Base-by-base conservation (phyloP, 225 moss, liverwort and hornwort genomes). In the Pseudisothecium myosuroides region DNA sequence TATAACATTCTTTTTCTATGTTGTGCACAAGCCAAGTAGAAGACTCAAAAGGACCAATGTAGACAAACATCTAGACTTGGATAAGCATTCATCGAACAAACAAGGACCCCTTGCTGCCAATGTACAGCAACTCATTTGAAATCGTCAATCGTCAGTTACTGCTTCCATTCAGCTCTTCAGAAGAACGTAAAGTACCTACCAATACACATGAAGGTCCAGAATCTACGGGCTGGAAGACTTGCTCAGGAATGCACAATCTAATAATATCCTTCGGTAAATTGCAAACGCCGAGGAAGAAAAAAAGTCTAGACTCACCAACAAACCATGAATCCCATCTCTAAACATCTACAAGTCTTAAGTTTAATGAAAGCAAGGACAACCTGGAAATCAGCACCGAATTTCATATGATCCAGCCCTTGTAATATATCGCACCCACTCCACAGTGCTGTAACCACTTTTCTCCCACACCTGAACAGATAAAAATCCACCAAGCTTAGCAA, bases 391-490 rank as follows among this genome's bases (percentile, higher is more conserved):
- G 91, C 96, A 96, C 80, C 96, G 95, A 82, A 98, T 96, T 91
- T 98, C 96, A 72, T 98, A 96, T 16, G 98, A 98, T 85, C 98
- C 96, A 86, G 96, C 96, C 84, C 95, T 94, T 85, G 98, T 98
- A 34, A 98, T 96, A 12, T 98, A 96, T 36, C 96, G 96, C 43
- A 98, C 96, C 98, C 98, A 98, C 89, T 98, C 96, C 74, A 96
- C 96, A 13, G 96, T 98, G 88, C 91, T 96, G 90, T 96, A 98
- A 60, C 95, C 98, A 91, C 95, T 98, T 89, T 96, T 98, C 95
- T 98, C 96, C 98, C 96, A 96, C 29, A 96, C 98, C 95, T 95
- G 94, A n/a, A 91, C 32, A 49, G 66, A 63, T 68, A 6, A 58
- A 19, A 63, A 50, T 83, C 54, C 45, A 80, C 26, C 28, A 54